Evolutionary conservation across 306 rosid species (phyloP).

Genomic region (Fagus sylvatica): DNA sequence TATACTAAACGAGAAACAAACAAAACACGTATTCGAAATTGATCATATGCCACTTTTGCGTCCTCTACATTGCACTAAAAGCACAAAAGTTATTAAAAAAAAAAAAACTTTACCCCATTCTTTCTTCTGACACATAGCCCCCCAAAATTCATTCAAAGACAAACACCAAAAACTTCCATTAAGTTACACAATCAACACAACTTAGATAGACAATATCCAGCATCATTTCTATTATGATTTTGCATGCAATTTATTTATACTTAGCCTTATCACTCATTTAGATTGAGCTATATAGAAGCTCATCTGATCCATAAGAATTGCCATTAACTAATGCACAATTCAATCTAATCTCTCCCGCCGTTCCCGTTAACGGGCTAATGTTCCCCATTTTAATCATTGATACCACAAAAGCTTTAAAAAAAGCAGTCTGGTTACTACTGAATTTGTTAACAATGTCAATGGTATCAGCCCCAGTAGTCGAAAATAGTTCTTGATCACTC

Average conservation of each 20-base stretch:
- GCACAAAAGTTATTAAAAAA: no score
- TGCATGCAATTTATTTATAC: neutral
- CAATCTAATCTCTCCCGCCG: slow-evolving; percentile 23
- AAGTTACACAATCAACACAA: no score
- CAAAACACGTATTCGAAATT: no score
- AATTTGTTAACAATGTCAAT: slow-evolving; percentile 8
- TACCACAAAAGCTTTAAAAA: slow-evolving; percentile 21
- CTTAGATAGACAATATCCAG: no score
- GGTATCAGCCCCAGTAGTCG: slow-evolving; percentile 13
- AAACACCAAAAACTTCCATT: no score
- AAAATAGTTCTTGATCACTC: slow-evolving; percentile 28
- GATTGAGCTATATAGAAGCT: slow-evolving; percentile 6
- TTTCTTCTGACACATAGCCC: no score
- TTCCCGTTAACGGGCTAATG: slow-evolving; percentile 13
- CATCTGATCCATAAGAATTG: neutral
- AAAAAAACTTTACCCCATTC: no score
- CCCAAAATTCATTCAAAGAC: no score
- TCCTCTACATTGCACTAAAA: no score
- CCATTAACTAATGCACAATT: slow-evolving; percentile 21
- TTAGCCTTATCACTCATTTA: neutral
- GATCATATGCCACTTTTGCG: no score
- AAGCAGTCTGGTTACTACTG: neutral
- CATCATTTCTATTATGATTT: no score
- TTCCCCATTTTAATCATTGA: slow-evolving; percentile 32
- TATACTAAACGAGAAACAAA: no score